Percentiles rank a stretch among this genome's conserved stretches.
These are phyloP conservation scores for Colletotrichum nymphaeae DNA, from an alignment of 2,329 filamentous ascomycete species.

Conservation along the genomic window DNA sequence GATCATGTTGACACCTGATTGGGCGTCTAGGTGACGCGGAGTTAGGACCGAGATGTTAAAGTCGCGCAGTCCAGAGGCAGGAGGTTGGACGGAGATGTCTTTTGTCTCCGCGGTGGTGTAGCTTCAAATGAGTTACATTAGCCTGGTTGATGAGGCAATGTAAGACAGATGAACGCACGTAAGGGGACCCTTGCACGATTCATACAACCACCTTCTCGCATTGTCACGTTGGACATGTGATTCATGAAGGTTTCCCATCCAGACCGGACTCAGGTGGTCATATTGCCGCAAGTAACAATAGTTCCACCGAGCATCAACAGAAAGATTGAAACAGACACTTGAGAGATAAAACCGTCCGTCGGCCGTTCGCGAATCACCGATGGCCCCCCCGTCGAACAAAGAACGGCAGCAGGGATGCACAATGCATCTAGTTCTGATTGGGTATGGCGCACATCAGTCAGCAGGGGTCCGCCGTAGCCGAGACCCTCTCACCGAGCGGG, in stretches of 20 bases:
- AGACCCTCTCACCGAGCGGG: neutral
- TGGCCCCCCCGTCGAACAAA: constrained; percentile 9
- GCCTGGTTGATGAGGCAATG: constrained; percentile 18
- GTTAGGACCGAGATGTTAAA: neutral
- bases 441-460: neutral
- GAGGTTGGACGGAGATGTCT: neutral
- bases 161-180: neutral
- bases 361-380: neutral
- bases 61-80: neutral
- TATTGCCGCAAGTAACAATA: neutral
- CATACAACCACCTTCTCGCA: neutral
- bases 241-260: neutral
- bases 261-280: neutral
- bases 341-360: too few relatives aligned
- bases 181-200: neutral
- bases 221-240: constrained; percentile 25
- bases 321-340: neutral
- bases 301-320: neutral
- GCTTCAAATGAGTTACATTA: neutral
- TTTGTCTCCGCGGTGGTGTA: neutral
- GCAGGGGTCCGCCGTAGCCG: constrained; percentile 8
- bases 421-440: neutral
- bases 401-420: neutral
- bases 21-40: constrained; percentile 2
- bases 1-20: too few relatives aligned